Base-by-base conservation (phyloP, 805 yeast genomes). In the Suhomyces pyralidae region DNA sequence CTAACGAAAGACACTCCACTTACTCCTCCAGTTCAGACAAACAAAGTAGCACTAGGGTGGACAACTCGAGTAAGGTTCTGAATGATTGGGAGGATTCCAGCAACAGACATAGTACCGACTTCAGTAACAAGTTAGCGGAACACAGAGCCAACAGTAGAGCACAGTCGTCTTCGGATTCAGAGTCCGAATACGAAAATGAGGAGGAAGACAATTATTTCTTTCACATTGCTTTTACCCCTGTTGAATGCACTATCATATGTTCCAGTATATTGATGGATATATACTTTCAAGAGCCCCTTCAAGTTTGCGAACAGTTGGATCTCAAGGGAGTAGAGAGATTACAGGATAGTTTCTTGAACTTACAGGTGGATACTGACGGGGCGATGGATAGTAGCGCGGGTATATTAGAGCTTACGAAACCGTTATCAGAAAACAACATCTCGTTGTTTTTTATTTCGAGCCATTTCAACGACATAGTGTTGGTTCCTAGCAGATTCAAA, bases 291-390 rank as follows among this genome's bases (percentile, higher is more conserved):
- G 67, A 72, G 19, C 73, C 81, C 1, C 65, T 83, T 24, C 50
- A 60, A 2, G 54, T 69, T 17, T 67, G 80, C 48, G 52, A 57
- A 28, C 48, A 59, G 12, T 58, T 74, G 44, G 65, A 64, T 2
- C 77, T 75, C 26, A 52, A 48, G 3, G 73, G 73, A 43, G 75
- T 77, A 1, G 60, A 71, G 30, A 59, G 82, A 14, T 55, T 82
- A 3, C 67, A 70, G 2, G 78, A 76, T 17, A 67, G 69, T 12
- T 85, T 79, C 58, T 65, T 81, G 26, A 78, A 76, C n/a, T 65
- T 85, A 24, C 86, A 82, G 56, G 80, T 85, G 3, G 83, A 83
- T 54, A 79, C 81, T 51, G 87, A 82, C 57, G 88, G 88, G 0
- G 70, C 74, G 17, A 77, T 74, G 57, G 81, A 79, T 56, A 81